These are phyloP conservation scores for Tranzscheliella williamsii DNA, from an alignment of 1,284 basidiomycete species.

Conservation along the genomic window DNA sequence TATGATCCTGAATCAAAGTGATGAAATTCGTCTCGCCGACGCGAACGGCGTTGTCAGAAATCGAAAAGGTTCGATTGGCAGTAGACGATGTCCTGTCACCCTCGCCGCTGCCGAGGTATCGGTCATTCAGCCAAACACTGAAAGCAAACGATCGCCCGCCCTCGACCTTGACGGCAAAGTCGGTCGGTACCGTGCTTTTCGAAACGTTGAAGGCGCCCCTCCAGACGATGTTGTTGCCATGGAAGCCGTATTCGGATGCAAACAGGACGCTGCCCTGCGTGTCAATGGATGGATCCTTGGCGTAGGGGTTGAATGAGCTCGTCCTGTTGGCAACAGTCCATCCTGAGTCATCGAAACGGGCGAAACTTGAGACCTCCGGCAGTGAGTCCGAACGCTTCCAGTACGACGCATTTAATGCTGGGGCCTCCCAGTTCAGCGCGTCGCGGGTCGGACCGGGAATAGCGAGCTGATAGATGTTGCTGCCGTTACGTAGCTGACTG, in stretches of 20 bases:
- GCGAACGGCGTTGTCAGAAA: constrained; percentile 67
- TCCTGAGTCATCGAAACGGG: constrained; percentile 58
- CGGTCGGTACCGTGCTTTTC: constrained; percentile 63
- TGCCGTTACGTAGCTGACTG: background rate
- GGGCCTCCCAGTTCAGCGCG: constrained; percentile 10
- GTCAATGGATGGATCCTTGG: constrained; percentile 67
- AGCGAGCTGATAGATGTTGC: constrained; percentile 7
- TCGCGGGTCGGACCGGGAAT: constrained; percentile 8
- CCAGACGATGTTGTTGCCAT: constrained; percentile 73
- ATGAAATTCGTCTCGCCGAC: constrained; percentile 69
- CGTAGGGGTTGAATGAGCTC: constrained; percentile 70
- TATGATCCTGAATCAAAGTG: constrained; percentile 76
- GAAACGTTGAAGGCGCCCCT: constrained; percentile 70
- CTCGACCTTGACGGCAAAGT: constrained; percentile 73
- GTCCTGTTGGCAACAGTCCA: constrained; percentile 72
- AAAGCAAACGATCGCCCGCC: constrained; percentile 77
- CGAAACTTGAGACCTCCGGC: constrained; percentile 67
- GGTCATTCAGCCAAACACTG: constrained; percentile 76
- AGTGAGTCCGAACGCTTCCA: constrained; percentile 76
- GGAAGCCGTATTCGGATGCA: constrained; percentile 67
- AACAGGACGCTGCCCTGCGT: constrained; percentile 66
- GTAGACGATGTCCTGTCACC: constrained; percentile 18
- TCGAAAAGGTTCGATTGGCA: constrained; percentile 50
- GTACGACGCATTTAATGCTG: constrained; percentile 37
- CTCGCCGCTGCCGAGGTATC: constrained; percentile 70